Conservation (phyloP, 169 alveolate species). For the Cryptosporidium ubiquitum region DNA sequence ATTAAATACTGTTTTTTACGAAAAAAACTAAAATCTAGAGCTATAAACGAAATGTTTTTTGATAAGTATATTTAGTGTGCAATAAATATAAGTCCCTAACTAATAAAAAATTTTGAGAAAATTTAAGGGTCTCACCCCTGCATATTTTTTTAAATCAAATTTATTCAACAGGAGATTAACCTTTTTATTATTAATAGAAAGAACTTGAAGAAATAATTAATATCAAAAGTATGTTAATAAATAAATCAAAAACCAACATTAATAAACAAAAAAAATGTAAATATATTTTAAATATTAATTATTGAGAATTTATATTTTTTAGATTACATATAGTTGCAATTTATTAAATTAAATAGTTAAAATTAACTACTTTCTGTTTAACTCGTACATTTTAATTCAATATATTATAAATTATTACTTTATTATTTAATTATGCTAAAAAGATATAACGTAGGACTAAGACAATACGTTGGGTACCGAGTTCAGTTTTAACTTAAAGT, state of each 20-base stretch:
- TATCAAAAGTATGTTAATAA: too few species aligned
- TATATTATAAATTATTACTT: not conserved
- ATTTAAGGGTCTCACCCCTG: not conserved
- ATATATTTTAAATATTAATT: too few species aligned
- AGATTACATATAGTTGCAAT: not conserved
- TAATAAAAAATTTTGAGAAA: not conserved
- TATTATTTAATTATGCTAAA: not conserved
- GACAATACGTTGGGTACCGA: slow-evolving; percentile 16
- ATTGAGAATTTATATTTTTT: not conserved
- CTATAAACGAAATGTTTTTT: not conserved
- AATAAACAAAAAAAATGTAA: too few species aligned
- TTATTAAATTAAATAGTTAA: not conserved
- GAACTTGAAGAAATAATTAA: too few species aligned
- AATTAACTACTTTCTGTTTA: not conserved
- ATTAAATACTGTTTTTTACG: not conserved
- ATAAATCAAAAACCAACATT: too few species aligned
- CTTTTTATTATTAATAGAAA: too few species aligned
- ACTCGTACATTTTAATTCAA: not conserved
- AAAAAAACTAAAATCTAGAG: slow-evolving; percentile 11
- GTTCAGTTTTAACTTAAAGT: not conserved
- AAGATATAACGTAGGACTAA: not conserved
- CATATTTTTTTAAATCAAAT: not conserved
- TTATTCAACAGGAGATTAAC: not conserved
- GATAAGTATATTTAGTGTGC: not conserved
- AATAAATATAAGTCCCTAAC: not conserved